A percentile compares a stretch with the other conserved stretches of the same genome.
phyloP scores from a whole-genome alignment of 441 rosid genomes.

The Pelargonium myrrhifolium region DNA sequence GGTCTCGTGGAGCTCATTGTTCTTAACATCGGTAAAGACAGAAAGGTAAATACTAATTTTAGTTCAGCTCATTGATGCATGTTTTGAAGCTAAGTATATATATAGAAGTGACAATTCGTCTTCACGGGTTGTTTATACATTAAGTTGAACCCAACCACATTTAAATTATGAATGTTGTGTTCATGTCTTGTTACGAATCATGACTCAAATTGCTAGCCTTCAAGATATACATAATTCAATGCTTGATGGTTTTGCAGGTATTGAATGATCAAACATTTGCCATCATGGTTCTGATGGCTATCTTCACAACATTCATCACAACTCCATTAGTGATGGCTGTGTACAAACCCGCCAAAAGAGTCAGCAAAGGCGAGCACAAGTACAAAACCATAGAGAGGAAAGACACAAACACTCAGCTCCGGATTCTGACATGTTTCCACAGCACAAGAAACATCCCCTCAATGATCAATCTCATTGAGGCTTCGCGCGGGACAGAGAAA shows the following conservation, averaged over 20 bases:
- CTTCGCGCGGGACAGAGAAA: slow-evolving; percentile 59
- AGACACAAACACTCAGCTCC: slow-evolving; percentile 35
- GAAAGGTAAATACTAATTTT: neutral
- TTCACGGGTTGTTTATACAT: too few species aligned
- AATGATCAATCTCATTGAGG: slow-evolving; percentile 61
- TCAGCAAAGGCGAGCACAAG: slow-evolving; percentile 28
- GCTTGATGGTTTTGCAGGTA: slow-evolving; percentile 4
- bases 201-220: too few species aligned
- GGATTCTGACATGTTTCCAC: slow-evolving; percentile 54
- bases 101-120: too few species aligned
- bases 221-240: neutral
- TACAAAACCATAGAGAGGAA: slow-evolving; percentile 41
- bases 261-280: slow-evolving; percentile 30
- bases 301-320: slow-evolving; percentile 48
- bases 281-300: slow-evolving; percentile 52
- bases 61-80: neutral
- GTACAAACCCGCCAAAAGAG: slow-evolving; percentile 37
- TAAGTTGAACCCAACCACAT: too few species aligned
- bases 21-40: neutral
- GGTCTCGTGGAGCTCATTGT: neutral
- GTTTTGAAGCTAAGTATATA: too few species aligned
- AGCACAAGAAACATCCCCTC: slow-evolving; percentile 46
- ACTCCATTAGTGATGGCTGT: slow-evolving; percentile 50
- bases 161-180: too few species aligned
- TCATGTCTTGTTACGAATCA: too few species aligned